Evolutionary conservation across 768 basidiomycete genomes (phyloP), one percentile per base, ranked within the genome.

Genomic region (Russula sp.): DNA sequence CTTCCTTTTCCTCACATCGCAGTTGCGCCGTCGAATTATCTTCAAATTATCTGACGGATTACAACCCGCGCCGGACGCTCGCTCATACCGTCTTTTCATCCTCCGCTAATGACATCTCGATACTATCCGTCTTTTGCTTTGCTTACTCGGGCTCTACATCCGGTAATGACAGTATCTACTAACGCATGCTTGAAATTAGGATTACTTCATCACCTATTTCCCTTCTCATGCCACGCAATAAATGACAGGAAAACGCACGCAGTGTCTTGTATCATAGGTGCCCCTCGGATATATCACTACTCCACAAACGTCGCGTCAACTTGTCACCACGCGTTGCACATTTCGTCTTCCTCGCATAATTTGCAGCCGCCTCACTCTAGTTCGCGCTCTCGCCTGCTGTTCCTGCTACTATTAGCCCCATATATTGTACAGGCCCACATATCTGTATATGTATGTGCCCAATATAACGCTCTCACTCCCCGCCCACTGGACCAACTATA

Each of bases 11-110:
- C n/a, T 26, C 49, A 16, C 16, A 34, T 48, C 50, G 20, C 73
- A 92, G 89, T 92, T 73, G 89, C 89, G 60, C 90, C 90, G 62
- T 91, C 90, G 67, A 92, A 92, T 76, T 92, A 92, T 75, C 82
- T 92, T 51, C 89, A 90, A 75, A 81, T 90, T 71, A 84, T 90
- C 71, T 63, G 30, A 66, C 51, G 44, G 36, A 61, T 24, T 20
- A 64, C 34, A 9, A 34, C 30, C 38, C 34, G 64, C 64, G 59
- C 63, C 34, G 63, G 63, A 48, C 63, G 52, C 63, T 14, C 42
- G 48, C n/a, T 14, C 42, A 54, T 55, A 60, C 63, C 36, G 46
- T 24, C 53, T 28, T 54, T 48, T 38, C 24, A 38, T 42, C 10
- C 18, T 46, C 16, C 20, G 18, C 20, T 64, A 28, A 60, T 32